phyloP scores from a whole-genome alignment of 148 eudicot species.

The Dysphania ambrosioides region DNA sequence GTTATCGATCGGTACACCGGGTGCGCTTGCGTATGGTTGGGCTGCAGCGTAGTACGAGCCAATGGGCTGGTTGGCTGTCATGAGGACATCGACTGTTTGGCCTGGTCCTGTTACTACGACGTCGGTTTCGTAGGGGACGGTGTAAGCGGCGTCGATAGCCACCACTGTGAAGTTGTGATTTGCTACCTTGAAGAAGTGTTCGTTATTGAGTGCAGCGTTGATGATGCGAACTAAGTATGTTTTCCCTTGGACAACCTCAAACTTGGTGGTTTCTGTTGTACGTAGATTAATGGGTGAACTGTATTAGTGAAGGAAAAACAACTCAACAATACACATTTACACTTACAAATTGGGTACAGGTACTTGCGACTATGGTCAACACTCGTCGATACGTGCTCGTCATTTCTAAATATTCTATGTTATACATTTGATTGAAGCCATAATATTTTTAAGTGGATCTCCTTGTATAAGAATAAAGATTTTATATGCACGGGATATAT shows the following conservation, averaged over 20 bases:
- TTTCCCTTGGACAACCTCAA: slow-evolving; percentile 48
- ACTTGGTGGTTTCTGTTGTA: slow-evolving; percentile 34
- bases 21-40: slow-evolving; percentile 38
- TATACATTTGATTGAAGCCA: no score
- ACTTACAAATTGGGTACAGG: no score
- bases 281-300: no score
- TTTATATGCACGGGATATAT: no score
- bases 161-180: slow-evolving; percentile 64
- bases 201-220: slow-evolving; percentile 73
- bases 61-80: slow-evolving; percentile 41
- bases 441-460: no score
- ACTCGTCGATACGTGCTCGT: no score
- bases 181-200: slow-evolving; percentile 71
- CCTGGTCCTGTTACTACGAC: slow-evolving; percentile 62
- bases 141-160: slow-evolving; percentile 67
- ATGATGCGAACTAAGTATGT: slow-evolving; percentile 65
- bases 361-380: no score
- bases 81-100: slow-evolving; percentile 64
- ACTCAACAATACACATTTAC: no score
- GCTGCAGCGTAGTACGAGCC: slow-evolving; percentile 69
- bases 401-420: no score
- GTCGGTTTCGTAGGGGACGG: slow-evolving; percentile 44
- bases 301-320: no score
- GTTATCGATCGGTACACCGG: slow-evolving; percentile 37
- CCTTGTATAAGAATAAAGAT: no score